Evolutionary conservation across 768 basidiomycete genomes (phyloP).

Genomic region (Hebeloma cylindrosporum): DNA sequence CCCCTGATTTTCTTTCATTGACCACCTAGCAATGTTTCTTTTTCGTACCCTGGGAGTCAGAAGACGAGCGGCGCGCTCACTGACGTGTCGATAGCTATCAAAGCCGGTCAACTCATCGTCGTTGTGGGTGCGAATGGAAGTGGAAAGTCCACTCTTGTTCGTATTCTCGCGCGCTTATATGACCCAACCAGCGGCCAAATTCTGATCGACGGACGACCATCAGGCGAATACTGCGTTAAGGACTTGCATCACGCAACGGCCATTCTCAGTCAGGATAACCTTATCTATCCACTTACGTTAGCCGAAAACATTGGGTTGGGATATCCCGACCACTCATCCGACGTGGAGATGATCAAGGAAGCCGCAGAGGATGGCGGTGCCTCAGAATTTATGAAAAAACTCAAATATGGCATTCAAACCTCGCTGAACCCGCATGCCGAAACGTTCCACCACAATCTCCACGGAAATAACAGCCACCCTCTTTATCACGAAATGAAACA

Average conservation of each 20-base stretch:
- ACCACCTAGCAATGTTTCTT: slow-evolving; percentile 45
- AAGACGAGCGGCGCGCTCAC: slow-evolving; percentile 34
- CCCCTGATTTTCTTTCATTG: not conserved
- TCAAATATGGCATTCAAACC: slow-evolving; percentile 41
- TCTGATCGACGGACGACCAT: slow-evolving; percentile 42
- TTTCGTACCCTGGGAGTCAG: slow-evolving; percentile 50
- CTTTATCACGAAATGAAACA: slow-evolving; percentile 25
- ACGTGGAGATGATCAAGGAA: slow-evolving; percentile 25
- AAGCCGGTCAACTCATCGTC: slow-evolving; percentile 49
- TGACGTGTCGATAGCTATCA: slow-evolving; percentile 43
- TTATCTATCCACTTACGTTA: slow-evolving; percentile 48
- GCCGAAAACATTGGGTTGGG: slow-evolving; percentile 41
- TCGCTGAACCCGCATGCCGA: slow-evolving; percentile 33
- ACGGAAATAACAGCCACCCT: slow-evolving; percentile 30
- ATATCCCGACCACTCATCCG: slow-evolving; percentile 14
- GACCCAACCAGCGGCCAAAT: slow-evolving; percentile 44
- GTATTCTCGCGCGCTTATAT: slow-evolving; percentile 49
- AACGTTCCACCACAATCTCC: slow-evolving; percentile 28
- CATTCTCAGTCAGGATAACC: slow-evolving; percentile 50
- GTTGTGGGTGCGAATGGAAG: slow-evolving; percentile 60
- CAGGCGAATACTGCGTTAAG: slow-evolving; percentile 34
- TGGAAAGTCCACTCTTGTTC: slow-evolving; percentile 54
- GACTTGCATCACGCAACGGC: slow-evolving; percentile 46
- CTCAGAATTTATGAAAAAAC: slow-evolving; percentile 37
- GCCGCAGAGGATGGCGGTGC: slow-evolving; percentile 42